Evolutionary conservation across 1,284 basidiomycete species (phyloP).

Genomic region (Wallemia hederae): DNA sequence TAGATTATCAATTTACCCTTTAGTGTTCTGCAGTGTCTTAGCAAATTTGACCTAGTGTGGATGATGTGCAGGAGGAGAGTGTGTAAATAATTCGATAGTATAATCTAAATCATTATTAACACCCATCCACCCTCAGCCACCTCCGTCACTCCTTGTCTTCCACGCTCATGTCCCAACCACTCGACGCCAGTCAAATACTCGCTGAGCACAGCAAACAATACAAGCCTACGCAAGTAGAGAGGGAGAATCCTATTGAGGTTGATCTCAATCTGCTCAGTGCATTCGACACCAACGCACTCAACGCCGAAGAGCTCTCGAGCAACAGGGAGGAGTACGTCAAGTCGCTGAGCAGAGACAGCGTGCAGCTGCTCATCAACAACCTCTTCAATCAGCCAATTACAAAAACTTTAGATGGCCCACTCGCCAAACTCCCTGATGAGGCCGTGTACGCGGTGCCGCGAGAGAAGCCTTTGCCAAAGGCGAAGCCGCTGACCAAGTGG

Average conservation of each 20-base stretch:
- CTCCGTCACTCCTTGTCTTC: no score
- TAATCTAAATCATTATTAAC: no score
- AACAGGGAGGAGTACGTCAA: constrained; percentile 54
- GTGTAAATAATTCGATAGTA: no score
- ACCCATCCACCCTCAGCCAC: no score
- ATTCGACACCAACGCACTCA: constrained; percentile 61
- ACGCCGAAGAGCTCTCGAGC: constrained; percentile 34
- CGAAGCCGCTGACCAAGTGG: constrained; percentile 86
- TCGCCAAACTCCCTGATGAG: constrained; percentile 41
- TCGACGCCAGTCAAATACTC: not conserved
- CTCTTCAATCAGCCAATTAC: constrained; percentile 59
- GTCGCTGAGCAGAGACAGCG: constrained; percentile 52
- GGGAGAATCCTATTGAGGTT: constrained; percentile 47
- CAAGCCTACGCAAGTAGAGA: constrained; percentile 37
- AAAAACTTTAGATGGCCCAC: constrained; percentile 47
- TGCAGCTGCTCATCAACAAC: constrained; percentile 46
- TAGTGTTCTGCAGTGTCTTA: no score
- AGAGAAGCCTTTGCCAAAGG: constrained; percentile 72
- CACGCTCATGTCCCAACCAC: not conserved
- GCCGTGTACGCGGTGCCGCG: constrained; percentile 51
- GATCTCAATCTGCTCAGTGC: constrained; percentile 60
- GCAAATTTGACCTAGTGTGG: no score
- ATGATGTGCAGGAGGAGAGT: no score
- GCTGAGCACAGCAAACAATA: not conserved
- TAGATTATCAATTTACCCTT: not conserved